These are phyloP conservation scores for Phlegmacium glaucopus DNA, from an alignment of 768 basidiomycete genomes.

Conservation along the genomic window DNA sequence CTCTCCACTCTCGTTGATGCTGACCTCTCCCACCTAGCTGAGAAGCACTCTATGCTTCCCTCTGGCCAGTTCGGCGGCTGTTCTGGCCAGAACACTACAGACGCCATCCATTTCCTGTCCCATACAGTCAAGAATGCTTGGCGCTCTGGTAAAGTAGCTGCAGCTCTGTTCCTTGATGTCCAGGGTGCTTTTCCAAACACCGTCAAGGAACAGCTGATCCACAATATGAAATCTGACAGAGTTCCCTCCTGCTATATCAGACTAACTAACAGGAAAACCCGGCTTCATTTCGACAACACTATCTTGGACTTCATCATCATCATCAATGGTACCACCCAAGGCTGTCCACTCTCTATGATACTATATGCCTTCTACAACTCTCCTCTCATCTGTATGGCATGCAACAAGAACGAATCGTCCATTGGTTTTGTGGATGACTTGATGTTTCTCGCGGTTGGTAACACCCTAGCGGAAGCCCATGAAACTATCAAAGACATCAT, in stretches of 20 bases:
- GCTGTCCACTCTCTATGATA: constrained; percentile 20
- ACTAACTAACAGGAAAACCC: constrained; percentile 15
- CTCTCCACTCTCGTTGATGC: constrained; percentile 21
- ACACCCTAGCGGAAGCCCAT: background rate
- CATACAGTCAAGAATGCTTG: constrained; percentile 18
- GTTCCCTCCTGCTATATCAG: constrained; percentile 17
- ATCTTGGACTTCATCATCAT: constrained; percentile 10
- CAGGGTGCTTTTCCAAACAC: constrained; percentile 25
- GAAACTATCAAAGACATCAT: constrained; percentile 22
- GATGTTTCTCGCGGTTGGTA: background rate
- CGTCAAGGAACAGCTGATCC: constrained; percentile 10
- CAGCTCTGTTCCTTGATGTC: constrained; percentile 26
- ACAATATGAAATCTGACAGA: constrained; percentile 19
- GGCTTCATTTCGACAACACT: constrained; percentile 25
- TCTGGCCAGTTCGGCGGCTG: constrained; percentile 35
- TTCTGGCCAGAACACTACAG: constrained; percentile 33
- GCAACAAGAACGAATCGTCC: too few relatives aligned
- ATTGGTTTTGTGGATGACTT: too few relatives aligned
- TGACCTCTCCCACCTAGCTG: constrained; percentile 18
- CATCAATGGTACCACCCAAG: constrained; percentile 24
- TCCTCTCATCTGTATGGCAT: too few relatives aligned
- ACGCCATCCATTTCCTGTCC: constrained; percentile 26
- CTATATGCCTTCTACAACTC: too few relatives aligned
- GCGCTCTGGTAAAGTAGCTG: constrained; percentile 17
- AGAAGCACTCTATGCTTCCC: constrained; percentile 31